These are phyloP conservation scores for Ilyonectria sp. DNA, from an alignment of 2,329 filamentous ascomycete genomes.

Conservation along the genomic window DNA sequence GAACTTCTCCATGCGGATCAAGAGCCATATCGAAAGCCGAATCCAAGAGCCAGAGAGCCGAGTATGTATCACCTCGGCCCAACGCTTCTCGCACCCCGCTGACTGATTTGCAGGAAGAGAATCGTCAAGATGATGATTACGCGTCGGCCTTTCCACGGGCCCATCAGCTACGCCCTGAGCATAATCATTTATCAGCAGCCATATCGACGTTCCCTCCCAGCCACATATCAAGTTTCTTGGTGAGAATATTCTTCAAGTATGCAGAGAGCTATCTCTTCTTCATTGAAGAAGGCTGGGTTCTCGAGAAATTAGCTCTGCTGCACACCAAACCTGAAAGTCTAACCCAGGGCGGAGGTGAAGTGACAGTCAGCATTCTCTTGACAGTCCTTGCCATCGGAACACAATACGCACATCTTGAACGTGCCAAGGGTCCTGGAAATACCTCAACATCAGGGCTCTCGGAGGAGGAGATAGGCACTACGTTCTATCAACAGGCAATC, in stretches of 20 bases:
- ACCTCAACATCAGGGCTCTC: conserved; percentile 49
- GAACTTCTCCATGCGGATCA: conserved; percentile 67
- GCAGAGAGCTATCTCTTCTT: conserved; percentile 65
- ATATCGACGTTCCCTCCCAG: conserved; percentile 61
- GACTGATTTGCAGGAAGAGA: conserved; percentile 40
- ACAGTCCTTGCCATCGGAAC: conserved; percentile 66
- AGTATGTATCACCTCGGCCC: conserved; percentile 36
- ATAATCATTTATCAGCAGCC: conserved; percentile 51
- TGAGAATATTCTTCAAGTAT: conserved; percentile 64
- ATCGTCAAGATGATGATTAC: conserved; percentile 57
- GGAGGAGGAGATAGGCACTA: conserved; percentile 67
- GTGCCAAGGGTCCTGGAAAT: conserved; percentile 35
- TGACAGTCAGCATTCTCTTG: conserved; percentile 61
- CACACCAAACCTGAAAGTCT: conserved; percentile 57
- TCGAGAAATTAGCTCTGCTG: conserved; percentile 56
- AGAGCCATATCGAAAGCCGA: conserved; percentile 61
- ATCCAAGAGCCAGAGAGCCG: conserved; percentile 46
- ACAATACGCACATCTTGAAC: conserved; percentile 64
- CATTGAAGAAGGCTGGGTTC: conserved; percentile 61
- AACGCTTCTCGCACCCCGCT: conserved; percentile 5
- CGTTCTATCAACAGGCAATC: conserved; percentile 69
- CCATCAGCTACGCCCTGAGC: conserved; percentile 60
- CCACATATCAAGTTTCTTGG: conserved; percentile 62
- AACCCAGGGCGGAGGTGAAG: conserved; percentile 56
- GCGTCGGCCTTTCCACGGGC: conserved; percentile 49